Evolutionary conservation across 768 basidiomycete genomes (phyloP).

Genomic region (Trametes cingulata): DNA sequence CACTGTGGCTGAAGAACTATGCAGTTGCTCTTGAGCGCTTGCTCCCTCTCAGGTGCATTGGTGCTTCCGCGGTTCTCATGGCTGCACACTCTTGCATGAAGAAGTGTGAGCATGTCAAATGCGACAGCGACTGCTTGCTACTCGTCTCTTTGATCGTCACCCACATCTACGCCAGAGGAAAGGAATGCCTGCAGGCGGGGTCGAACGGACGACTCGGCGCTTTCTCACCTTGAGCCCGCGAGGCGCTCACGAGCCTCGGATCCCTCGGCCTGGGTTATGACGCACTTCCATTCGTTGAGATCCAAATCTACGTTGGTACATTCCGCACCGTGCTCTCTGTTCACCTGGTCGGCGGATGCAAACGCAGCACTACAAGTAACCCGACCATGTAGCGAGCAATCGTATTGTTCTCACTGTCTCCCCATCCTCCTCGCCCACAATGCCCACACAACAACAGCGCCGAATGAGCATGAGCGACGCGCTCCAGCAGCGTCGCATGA

Average conservation of each 20-base stretch:
- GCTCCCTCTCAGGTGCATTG: background rate
- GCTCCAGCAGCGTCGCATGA: constrained; percentile 6
- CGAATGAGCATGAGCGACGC: background rate
- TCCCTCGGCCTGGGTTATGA: background rate
- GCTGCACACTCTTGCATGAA: too few species aligned
- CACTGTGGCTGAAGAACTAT: constrained; percentile 33
- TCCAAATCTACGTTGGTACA: constrained; percentile 1
- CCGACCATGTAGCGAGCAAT: background rate
- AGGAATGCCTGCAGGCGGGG: background rate
- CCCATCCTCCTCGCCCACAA: background rate
- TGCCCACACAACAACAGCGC: constrained; percentile 4
- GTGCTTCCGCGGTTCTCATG: too few species aligned
- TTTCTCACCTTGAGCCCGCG: too few species aligned
- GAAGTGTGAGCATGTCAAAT: too few species aligned
- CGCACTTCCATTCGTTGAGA: background rate
- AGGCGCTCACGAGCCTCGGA: too few species aligned
- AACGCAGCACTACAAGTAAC: background rate
- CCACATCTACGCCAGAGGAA: too few species aligned
- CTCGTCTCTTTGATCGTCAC: too few species aligned
- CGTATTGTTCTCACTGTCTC: too few species aligned
- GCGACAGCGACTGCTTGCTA: too few species aligned
- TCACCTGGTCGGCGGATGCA: constrained; percentile 10
- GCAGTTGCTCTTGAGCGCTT: constrained; percentile 22
- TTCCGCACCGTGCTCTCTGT: constrained; percentile 1
- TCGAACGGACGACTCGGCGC: too few species aligned